Evolutionary conservation across 305 asterid genomes (phyloP), one percentile per base, ranked within the genome.

Genomic region (Andrographis paniculata): DNA sequence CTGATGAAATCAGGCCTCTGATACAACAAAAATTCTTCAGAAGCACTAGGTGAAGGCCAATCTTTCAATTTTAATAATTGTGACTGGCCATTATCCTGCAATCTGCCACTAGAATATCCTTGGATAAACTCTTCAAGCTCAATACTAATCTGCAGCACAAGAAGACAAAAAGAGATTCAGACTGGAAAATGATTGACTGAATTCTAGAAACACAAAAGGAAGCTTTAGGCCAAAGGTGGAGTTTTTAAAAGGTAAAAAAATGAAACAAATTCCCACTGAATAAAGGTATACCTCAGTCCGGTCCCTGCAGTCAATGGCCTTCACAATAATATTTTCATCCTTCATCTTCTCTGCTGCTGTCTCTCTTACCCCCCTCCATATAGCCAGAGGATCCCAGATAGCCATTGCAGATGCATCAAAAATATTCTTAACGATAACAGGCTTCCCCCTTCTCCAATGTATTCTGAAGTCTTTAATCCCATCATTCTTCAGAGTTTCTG

Each of bases 31-130:
- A 91, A 83, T 72, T 91, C 96, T 71, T 91, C 99, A 31, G 96
- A 69, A 53, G 93, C 79, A 70, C 85, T 63, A 42, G 94, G 95
- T 33, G 96, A 78, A 53, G 99, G 99, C 99, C 99, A 91, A 63
- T 87, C 96, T 78, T 91, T 84, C 72, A 91, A 70, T 70, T 84
- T 91, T 56, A 91, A 69, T 61, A 84, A 56, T 63, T 84, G 84
- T 43, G 69, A 72, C 74, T 48, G 57, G 56, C 87, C 96, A 55
- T 69, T 75, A 68, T 81, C 91, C 65, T 63, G 49, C 65, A 66
- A 41, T 74, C 94, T 77, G 61, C 96, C 99, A 45, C 77, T 84
- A 58, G 69, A 71, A 62, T 87, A 91, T 65, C 96, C 99, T 61
- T 68, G 74, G 56, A 91, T 56, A 74, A 91, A 91, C 67, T 87